These are phyloP conservation scores for Trichoderma koningii DNA, from an alignment of 2,329 filamentous ascomycete genomes.

Conservation along the genomic window DNA sequence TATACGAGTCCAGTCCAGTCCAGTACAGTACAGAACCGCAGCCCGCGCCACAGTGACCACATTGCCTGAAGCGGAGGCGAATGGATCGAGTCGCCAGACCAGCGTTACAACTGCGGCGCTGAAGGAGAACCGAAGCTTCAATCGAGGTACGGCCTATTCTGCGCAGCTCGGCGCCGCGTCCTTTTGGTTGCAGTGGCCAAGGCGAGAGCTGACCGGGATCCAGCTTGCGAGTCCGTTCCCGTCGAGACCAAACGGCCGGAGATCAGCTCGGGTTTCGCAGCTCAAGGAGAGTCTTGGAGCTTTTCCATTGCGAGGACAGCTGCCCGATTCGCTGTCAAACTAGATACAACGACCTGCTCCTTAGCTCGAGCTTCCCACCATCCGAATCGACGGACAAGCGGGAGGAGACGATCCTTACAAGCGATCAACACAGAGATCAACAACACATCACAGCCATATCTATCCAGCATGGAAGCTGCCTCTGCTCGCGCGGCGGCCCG, in stretches of 20 bases:
- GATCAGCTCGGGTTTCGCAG: background rate
- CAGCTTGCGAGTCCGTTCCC: background rate
- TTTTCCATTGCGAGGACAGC: background rate
- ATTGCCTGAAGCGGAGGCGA: constrained; percentile 24
- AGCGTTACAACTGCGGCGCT: constrained; percentile 21
- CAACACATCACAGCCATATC: no score
- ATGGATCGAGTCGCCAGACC: constrained; percentile 16
- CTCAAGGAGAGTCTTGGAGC: background rate
- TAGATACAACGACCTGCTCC: background rate
- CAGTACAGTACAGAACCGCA: no score
- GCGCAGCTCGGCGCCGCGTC: constrained; percentile 16
- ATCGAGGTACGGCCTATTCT: constrained; percentile 4
- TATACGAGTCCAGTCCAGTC: background rate
- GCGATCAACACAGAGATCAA: background rate
- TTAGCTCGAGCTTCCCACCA: background rate
- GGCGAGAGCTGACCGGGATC: constrained; percentile 14
- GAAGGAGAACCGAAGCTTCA: constrained; percentile 12
- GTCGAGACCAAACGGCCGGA: background rate
- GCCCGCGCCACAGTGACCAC: constrained; percentile 23
- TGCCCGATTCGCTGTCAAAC: background rate
- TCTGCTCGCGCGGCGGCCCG: constrained; percentile 93
- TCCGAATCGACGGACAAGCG: background rate
- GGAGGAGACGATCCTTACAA: background rate
- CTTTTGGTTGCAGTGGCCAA: background rate
- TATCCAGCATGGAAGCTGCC: constrained; percentile 76